Conservation (phyloP, 257 asterid genomes). For the Gentiana straminea region DNA sequence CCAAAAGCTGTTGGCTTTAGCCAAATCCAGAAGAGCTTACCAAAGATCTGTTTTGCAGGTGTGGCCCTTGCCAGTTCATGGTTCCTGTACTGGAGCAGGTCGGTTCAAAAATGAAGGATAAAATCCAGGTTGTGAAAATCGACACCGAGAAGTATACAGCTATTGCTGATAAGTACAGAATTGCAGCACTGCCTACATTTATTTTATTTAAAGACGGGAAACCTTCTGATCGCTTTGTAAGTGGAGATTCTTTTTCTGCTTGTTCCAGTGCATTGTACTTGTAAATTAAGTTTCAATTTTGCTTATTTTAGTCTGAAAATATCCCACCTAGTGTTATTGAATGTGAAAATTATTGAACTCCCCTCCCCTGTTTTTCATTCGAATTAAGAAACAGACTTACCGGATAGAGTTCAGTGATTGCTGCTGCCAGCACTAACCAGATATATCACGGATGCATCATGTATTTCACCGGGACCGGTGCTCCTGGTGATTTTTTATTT, state of each 20-base stretch:
- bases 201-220: slow-evolving; percentile 82
- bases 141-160: slow-evolving; percentile 88
- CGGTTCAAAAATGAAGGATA: slow-evolving; percentile 49
- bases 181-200: slow-evolving; percentile 90
- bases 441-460: too few species aligned
- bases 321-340: background rate
- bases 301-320: background rate
- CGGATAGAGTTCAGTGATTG: too few species aligned
- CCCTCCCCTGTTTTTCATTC: background rate
- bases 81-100: slow-evolving; percentile 80
- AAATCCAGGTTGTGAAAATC: slow-evolving; percentile 76
- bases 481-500: too few species aligned
- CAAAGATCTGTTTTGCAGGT: slow-evolving; percentile 41
- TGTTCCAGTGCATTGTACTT: background rate
- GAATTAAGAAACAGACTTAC: too few species aligned
- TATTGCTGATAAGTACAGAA: slow-evolving; percentile 64
- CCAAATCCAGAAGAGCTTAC: background rate
- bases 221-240: slow-evolving; percentile 84
- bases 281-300: background rate
- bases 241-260: slow-evolving; percentile 13
- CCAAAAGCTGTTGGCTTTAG: background rate
- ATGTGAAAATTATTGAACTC: background rate
- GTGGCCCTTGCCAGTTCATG: slow-evolving; percentile 98
- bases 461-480: too few species aligned
- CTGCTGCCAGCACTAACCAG: too few species aligned